Evolutionary conservation across 73 alveolate genomes (phyloP).

Genomic region (Paramecium sexaurelia): DNA sequence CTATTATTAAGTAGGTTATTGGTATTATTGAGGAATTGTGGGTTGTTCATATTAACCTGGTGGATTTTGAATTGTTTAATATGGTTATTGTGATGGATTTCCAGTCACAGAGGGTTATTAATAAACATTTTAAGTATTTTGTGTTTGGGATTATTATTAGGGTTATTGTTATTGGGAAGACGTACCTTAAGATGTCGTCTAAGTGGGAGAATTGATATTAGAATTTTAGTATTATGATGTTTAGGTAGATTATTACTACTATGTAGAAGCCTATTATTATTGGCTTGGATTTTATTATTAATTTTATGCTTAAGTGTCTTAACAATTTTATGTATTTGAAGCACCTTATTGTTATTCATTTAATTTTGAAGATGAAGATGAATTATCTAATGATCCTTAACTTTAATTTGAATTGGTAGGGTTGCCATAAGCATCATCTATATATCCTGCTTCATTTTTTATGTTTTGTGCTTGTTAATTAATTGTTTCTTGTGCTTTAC

Average conservation of each 20-base stretch:
- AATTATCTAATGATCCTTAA: background rate
- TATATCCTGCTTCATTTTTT: slow-evolving; percentile 1
- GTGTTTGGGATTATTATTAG: background rate
- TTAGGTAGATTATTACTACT: background rate
- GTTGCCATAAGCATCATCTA: background rate
- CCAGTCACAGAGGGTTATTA: background rate
- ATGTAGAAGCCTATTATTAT: background rate
- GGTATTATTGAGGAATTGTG: background rate
- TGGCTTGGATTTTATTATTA: background rate
- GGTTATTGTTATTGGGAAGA: background rate
- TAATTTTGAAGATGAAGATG: background rate
- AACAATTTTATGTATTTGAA: background rate
- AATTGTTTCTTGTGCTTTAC: background rate
- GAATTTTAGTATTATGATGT: background rate
- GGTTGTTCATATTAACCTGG: background rate
- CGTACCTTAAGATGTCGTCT: background rate
- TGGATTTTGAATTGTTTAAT: background rate
- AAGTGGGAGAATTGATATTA: background rate
- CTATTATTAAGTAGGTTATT: background rate
- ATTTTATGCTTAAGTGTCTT: background rate
- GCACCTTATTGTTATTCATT: background rate
- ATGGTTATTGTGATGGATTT: background rate
- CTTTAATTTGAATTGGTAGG: background rate
- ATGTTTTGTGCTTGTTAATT: slow-evolving; percentile 19
- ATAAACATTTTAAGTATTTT: background rate